Base-by-base conservation (phyloP, 192 early-diverging fungal species). In the Podila epigama region DNA sequence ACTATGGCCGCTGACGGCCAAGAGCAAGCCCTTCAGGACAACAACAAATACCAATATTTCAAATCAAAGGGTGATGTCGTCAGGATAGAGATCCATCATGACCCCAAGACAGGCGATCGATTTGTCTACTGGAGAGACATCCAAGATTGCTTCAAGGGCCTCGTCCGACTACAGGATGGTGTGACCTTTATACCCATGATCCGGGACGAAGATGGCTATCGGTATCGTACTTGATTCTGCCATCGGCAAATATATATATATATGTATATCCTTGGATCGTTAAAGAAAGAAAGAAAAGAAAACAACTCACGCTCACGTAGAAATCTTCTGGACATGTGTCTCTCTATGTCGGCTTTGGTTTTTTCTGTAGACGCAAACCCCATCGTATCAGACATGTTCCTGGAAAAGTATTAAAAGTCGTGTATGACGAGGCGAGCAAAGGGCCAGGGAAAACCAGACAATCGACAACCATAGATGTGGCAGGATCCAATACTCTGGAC, bases 331-430 rank as follows among this genome's bases (percentile, higher is more conserved):
- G n/a, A n/a, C n/a, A n/a, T n/a, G n/a, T n/a, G n/a, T n/a, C n/a
- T n/a, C n/a, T n/a, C n/a, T n/a, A n/a, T n/a, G n/a, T n/a, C n/a
- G n/a, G n/a, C n/a, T n/a, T n/a, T n/a, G n/a, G n/a, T n/a, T n/a
- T n/a, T n/a, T n/a, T n/a, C n/a, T n/a, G n/a, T 48, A 48, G 44
- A 18, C 44, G 44, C 44, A 48, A 48, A 48, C 44, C 44, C 25
- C 44, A 48, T 48, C 44, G 44, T 22, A 48, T 48, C 16, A 48
- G 20, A 48, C 44, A 48, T 48, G 5, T 48, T 22, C 44, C 44
- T 2, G 44, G 44, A 48, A 48, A 22, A 48, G 44, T 48, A 8
- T 22, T 48, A 22, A 18, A 48, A 22, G 44, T 48, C 7, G 44
- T 48, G n/a, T 48, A 48, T 22, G 44, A 22, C 25, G 44, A 48